Evolutionary conservation across 306 rosid species (phyloP).

Genomic region (Potentilla sterilis): DNA sequence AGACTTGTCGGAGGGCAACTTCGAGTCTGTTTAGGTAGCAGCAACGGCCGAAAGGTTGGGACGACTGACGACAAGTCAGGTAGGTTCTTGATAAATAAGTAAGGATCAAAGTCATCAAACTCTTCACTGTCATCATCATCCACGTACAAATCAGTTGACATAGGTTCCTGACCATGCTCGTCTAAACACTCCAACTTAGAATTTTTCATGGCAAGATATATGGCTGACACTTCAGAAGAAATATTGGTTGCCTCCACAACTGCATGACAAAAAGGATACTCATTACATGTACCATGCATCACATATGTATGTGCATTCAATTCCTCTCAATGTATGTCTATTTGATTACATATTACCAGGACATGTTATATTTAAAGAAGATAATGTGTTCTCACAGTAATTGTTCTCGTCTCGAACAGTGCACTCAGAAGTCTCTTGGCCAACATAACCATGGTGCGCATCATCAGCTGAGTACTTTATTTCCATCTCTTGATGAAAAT

Average conservation of each 20-base stretch:
- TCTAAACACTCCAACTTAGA: conserved; percentile 92
- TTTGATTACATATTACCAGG: conserved; percentile 30
- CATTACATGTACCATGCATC: conserved; percentile 30
- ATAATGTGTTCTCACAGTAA: conserved; percentile 20
- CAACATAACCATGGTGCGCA: conserved; percentile 37
- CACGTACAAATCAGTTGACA: conserved; percentile 60
- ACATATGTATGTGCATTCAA: neutral
- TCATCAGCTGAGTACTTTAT: conserved; percentile 34
- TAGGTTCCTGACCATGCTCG: conserved; percentile 85
- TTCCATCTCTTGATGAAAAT: conserved; percentile 37
- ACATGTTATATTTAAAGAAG: conserved; percentile 22
- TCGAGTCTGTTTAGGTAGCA: conserved; percentile 96
- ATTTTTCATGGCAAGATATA: conserved; percentile 77
- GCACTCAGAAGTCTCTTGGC: conserved; percentile 33
- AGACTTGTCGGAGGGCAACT: conserved; percentile 95
- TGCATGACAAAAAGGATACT: conserved; percentile 39
- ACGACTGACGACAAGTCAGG: conserved; percentile 85
- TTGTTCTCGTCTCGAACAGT: conserved; percentile 23
- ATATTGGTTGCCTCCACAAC: conserved; percentile 60
- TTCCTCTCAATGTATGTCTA: neutral
- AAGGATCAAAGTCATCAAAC: conserved; percentile 89
- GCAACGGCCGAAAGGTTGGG: conserved; percentile 82
- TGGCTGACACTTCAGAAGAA: conserved; percentile 76
- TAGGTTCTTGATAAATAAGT: conserved; percentile 86
- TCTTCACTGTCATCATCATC: conserved; percentile 83